Percentiles rank a stretch among this genome's conserved stretches.
These are phyloP conservation scores for Epichloe elymi DNA, from an alignment of 2,329 filamentous ascomycete species.

Conservation along the genomic window DNA sequence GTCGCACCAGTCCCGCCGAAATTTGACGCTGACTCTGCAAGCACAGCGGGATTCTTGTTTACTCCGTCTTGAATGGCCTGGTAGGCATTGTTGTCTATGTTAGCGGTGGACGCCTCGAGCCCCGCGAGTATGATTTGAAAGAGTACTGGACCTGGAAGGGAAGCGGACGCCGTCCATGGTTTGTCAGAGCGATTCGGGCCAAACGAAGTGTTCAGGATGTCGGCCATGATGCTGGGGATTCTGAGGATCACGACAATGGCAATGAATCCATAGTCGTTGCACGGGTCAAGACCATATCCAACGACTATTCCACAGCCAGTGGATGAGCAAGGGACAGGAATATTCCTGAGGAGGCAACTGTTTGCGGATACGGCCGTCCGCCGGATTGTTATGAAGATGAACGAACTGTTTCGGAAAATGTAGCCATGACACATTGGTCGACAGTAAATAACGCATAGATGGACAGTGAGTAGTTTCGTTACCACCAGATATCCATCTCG, in stretches of 20 bases:
- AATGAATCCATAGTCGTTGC: conserved; percentile 1
- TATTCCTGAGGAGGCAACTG: no score
- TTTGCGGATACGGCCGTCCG: no score
- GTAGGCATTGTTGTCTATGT: conserved; percentile 31
- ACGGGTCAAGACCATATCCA: conserved; percentile 5
- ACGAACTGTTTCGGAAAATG: not conserved
- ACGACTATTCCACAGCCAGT: conserved; percentile 4
- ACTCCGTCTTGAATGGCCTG: conserved; percentile 35
- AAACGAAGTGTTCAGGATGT: not conserved
- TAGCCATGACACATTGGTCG: not conserved
- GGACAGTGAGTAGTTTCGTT: not conserved
- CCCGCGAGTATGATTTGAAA: conserved; percentile 39
- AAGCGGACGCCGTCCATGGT: conserved; percentile 33
- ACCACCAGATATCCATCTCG: not conserved
- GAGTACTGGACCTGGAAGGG: conserved; percentile 44
- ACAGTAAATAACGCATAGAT: not conserved
- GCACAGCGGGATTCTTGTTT: conserved; percentile 38
- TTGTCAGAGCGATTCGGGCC: conserved; percentile 25
- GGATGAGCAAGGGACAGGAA: not conserved
- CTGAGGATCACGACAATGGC: conserved; percentile 1
- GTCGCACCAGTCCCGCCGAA: not conserved
- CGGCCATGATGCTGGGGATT: not conserved
- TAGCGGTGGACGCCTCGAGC: conserved; percentile 30
- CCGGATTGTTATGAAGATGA: not conserved
- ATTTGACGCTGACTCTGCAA: conserved; percentile 2